A percentile compares a stretch with the other conserved stretches of the same genome.
Conservation (phyloP, 2,329 filamentous ascomycete genomes). For the Pseudogymnoascus pannorum region DNA sequence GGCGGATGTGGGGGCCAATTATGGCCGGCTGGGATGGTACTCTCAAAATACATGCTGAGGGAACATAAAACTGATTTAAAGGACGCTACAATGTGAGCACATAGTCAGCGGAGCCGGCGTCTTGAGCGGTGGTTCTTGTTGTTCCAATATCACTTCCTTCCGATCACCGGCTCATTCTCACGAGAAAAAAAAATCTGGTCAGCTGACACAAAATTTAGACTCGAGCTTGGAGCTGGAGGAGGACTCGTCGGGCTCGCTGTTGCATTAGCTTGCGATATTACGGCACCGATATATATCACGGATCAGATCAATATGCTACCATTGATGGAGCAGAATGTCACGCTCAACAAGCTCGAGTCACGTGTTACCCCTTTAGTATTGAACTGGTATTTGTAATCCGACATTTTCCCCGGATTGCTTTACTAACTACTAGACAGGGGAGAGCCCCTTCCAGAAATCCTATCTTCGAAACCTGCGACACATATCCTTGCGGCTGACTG, state of each 20-base stretch:
- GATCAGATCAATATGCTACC: constrained; percentile 81
- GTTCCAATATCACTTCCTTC: neutral
- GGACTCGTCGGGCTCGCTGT: constrained; percentile 71
- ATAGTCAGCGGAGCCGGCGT: neutral
- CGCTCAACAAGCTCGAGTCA: constrained; percentile 63
- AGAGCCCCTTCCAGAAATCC: constrained; percentile 46
- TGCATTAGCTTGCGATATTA: constrained; percentile 47
- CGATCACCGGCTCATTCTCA: neutral
- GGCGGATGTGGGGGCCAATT: constrained; percentile 88
- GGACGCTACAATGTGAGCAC: constrained; percentile 62
- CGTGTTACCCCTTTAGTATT: constrained; percentile 62
- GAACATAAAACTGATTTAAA: constrained; percentile 57
- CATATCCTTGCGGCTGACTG: constrained; percentile 92
- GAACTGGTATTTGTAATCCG: constrained; percentile 57
- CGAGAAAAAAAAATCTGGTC: neutral
- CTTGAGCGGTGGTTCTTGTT: neutral
- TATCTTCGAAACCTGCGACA: constrained; percentile 56
- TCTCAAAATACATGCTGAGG: constrained; percentile 78
- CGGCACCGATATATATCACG: constrained; percentile 64
- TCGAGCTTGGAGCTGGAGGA: constrained; percentile 88
- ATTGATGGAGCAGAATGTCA: constrained; percentile 81
- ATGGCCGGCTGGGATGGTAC: constrained; percentile 88
- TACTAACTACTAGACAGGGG: constrained; percentile 40
- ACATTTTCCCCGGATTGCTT: neutral
- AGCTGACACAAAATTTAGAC: constrained; percentile 40